phyloP scores from a whole-genome alignment of 768 basidiomycete species.

The Porphyrellus cyaneotinctus region DNA sequence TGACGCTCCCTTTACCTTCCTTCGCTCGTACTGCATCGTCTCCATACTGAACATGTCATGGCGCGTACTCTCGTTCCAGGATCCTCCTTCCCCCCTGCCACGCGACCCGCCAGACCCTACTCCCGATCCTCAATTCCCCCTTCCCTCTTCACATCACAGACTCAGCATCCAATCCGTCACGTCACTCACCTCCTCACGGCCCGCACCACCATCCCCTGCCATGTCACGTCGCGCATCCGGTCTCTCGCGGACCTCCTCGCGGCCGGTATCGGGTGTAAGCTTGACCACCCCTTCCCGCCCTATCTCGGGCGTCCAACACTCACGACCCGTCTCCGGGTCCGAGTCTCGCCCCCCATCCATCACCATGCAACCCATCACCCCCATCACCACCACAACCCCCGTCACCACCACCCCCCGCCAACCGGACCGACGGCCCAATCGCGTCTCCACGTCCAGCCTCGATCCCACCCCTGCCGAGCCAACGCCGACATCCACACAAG shows the following conservation, averaged over 20 bases:
- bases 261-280: conserved; percentile 22
- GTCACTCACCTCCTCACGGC: conserved; percentile 47
- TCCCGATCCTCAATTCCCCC: conserved; percentile 4
- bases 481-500: background rate
- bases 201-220: conserved; percentile 59
- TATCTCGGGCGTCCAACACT: conserved; percentile 2
- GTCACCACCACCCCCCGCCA: background rate
- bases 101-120: conserved; percentile 27
- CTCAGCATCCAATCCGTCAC: conserved; percentile 24
- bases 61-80: conserved; percentile 28
- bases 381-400: background rate
- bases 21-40: conserved; percentile 26
- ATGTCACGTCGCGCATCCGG: conserved; percentile 41
- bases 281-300: conserved; percentile 18
- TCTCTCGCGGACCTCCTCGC: conserved; percentile 25
- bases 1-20: conserved; percentile 17
- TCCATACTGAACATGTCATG: conserved; percentile 30
- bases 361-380: background rate
- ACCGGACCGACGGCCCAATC: background rate
- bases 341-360: background rate
- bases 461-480: background rate
- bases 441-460: background rate
- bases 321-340: conserved; percentile 12
- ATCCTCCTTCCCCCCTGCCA: conserved; percentile 34
- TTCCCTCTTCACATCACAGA: conserved; percentile 7